These are phyloP conservation scores for Chlorophyllum brunneum DNA, from an alignment of 768 basidiomycete species.

Conservation along the genomic window DNA sequence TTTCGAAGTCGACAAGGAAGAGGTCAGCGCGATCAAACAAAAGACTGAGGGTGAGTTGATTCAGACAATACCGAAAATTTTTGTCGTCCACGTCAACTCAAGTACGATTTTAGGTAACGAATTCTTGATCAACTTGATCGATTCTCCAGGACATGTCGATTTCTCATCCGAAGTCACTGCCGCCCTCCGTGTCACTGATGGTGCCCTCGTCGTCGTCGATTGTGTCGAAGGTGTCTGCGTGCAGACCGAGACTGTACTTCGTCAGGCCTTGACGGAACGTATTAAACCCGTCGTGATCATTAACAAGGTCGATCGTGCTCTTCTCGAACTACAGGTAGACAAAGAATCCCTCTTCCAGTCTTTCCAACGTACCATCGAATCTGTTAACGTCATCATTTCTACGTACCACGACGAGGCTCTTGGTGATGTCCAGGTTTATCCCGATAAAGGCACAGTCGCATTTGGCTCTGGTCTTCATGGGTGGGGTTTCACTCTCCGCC, in stretches of 20 bases:
- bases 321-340: conserved; percentile 95
- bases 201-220: conserved; percentile 99
- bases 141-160: conserved; percentile 99
- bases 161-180: conserved; percentile 99
- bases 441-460: conserved; percentile 96
- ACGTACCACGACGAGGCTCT: conserved; percentile 93
- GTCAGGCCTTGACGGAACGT: conserved; percentile 95
- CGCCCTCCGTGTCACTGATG: conserved; percentile 98
- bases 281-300: conserved; percentile 99
- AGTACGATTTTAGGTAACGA: conserved; percentile 58
- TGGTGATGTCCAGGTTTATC: conserved; percentile 98
- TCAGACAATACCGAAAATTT: conserved; percentile 1
- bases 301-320: conserved; percentile 99
- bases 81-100: conserved; percentile 10
- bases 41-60: conserved; percentile 76
- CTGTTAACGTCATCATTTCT: conserved; percentile 96
- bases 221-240: conserved; percentile 99
- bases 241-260: conserved; percentile 98
- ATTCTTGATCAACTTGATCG: conserved; percentile 99
- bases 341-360: conserved; percentile 98
- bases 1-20: conserved; percentile 92
- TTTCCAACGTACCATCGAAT: conserved; percentile 96
- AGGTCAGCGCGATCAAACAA: conserved; percentile 82
- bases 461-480: conserved; percentile 99
- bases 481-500: conserved; percentile 98